Conservation (phyloP, 1,284 basidiomycete species). For the Ganoderma multipileum region DNA sequence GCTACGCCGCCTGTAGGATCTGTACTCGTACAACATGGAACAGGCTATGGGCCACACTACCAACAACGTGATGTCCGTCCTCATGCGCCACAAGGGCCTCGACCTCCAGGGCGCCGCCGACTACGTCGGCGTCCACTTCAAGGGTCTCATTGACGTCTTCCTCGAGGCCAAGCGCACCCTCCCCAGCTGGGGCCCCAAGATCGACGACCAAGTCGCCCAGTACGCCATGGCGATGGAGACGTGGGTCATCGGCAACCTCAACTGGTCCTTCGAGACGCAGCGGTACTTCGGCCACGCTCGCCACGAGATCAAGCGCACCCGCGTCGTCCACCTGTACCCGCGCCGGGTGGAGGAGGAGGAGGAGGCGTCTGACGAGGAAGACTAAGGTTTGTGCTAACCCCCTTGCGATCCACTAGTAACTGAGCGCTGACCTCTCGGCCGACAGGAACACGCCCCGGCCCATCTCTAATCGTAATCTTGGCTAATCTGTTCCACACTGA, state of each 20-base stretch:
- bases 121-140: slow-evolving; percentile 59
- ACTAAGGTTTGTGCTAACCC: slow-evolving; percentile 31
- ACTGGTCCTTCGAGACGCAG: slow-evolving; percentile 48
- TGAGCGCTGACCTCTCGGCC: background rate
- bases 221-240: slow-evolving; percentile 45
- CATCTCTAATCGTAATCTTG: background rate
- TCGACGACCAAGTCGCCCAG: slow-evolving; percentile 55
- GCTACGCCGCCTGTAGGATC: slow-evolving; percentile 50
- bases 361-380: slow-evolving; percentile 42
- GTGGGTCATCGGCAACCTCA: slow-evolving; percentile 46
- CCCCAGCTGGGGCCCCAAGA: slow-evolving; percentile 53
- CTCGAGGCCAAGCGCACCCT: slow-evolving; percentile 51
- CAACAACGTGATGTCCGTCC: slow-evolving; percentile 72
- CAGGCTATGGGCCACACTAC: slow-evolving; percentile 70
- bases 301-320: slow-evolving; percentile 38
- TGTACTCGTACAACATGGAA: slow-evolving; percentile 79
- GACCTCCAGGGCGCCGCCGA: slow-evolving; percentile 67
- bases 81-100: slow-evolving; percentile 61
- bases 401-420: background rate
- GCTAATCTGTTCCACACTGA: slow-evolving; percentile 1
- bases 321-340: slow-evolving; percentile 38
- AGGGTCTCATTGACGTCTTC: slow-evolving; percentile 57
- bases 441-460: background rate
- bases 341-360: slow-evolving; percentile 30
- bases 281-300: slow-evolving; percentile 45